Evolutionary conservation across 371 early-diverging fungal genomes (phyloP).

Genomic region (Globomyces sp.): DNA sequence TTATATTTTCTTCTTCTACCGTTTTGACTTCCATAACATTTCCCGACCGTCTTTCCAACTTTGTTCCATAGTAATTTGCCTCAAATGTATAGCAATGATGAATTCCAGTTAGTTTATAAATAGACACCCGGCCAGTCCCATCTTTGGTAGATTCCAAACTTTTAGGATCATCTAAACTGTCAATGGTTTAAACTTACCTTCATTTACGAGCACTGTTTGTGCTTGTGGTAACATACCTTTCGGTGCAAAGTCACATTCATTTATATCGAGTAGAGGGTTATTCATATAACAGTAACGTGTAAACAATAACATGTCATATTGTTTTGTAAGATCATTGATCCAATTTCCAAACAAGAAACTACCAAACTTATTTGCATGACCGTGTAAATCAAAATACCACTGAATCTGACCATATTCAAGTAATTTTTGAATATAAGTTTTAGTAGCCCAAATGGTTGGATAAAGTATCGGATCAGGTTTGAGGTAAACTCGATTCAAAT

Average conservation of each 20-base stretch:
- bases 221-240: conserved; percentile 12
- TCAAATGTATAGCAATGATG: conserved; percentile 21
- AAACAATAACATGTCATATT: conserved; percentile 14
- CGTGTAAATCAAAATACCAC: conserved; percentile 21
- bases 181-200: not conserved
- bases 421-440: conserved; percentile 8
- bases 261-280: conserved; percentile 12
- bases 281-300: conserved; percentile 12
- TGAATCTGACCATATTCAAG: not conserved
- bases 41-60: conserved; percentile 6
- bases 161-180: not conserved
- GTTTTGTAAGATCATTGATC: conserved; percentile 11
- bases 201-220: not conserved
- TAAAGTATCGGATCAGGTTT: conserved; percentile 9
- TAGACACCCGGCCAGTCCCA: conserved; percentile 15
- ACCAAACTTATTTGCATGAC: conserved; percentile 23
- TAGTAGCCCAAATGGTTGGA: conserved; percentile 20
- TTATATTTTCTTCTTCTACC: not conserved
- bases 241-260: conserved; percentile 21
- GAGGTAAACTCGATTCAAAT: conserved; percentile 18
- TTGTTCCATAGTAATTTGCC: conserved; percentile 23
- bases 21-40: not conserved
- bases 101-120: conserved; percentile 8
- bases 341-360: conserved; percentile 25
- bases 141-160: not conserved